A percentile compares a stretch with the other conserved stretches of the same genome.
These are phyloP conservation scores for Babesia divergens DNA, from an alignment of 169 alveolate genomes.

Conservation along the genomic window DNA sequence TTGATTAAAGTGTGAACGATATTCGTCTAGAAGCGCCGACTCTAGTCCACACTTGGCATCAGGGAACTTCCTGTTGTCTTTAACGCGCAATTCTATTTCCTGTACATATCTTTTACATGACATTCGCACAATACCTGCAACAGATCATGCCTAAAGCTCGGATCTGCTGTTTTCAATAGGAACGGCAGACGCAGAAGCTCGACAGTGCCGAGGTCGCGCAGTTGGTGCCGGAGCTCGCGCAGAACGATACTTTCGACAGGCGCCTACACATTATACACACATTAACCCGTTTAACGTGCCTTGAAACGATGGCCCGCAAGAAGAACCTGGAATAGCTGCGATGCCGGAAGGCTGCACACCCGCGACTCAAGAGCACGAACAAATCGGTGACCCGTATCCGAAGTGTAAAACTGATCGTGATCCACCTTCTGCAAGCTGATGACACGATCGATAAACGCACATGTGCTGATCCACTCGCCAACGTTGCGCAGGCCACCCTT, in stretches of 20 bases:
- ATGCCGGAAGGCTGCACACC: slow-evolving; percentile 35
- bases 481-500: slow-evolving; percentile 54
- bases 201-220: not conserved
- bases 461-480: slow-evolving; percentile 59
- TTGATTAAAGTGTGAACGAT: not conserved
- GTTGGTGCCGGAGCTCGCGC: slow-evolving; percentile 1
- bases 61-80: not conserved
- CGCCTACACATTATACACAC: not conserved
- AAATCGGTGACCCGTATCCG: slow-evolving; percentile 32
- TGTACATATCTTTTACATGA: not conserved
- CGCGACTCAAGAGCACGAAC: slow-evolving; percentile 38
- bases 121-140: not conserved
- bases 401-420: slow-evolving; percentile 1
- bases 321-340: slow-evolving; percentile 32
- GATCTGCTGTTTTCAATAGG: not conserved
- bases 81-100: not conserved
- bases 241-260: slow-evolving; percentile 6
- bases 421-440: not conserved
- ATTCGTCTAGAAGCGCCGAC: not conserved
- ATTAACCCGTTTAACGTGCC: not conserved
- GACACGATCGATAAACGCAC: not conserved
- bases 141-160: not conserved
- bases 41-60: not conserved
- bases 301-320: slow-evolving; percentile 14
- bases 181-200: slow-evolving; percentile 10